Base-by-base conservation (phyloP, 495 filamentous ascomycete genomes). In the Aspergillus biplanus region DNA sequence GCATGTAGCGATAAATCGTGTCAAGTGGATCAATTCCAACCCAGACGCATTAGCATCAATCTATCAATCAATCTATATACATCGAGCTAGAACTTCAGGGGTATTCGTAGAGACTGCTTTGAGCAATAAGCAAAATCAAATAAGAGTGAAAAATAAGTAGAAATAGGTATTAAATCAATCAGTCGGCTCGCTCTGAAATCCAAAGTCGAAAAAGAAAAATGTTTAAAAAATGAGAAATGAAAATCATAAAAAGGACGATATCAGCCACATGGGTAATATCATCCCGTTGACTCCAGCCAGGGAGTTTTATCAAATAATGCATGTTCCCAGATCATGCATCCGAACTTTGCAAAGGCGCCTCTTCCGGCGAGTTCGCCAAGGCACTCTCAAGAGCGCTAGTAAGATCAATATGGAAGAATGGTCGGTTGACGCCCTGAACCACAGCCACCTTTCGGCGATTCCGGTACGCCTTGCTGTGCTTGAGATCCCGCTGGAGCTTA, bases 341-440 rank as follows among this genome's bases (percentile, higher is more conserved):
- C 12, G 39, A n/a, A n/a, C n/a, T 44, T 44, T 27, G n/a, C 32
- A 65, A 44, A 27, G 61, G 58, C 18, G 71, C 71, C 56, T 71
- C 70, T 18, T 70, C 66, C 4, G 69, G 70, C 11, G 70, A 86
- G 67, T 93, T 97, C 34, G 87, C 85, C 65, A 98, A 84, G 15
- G 92, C 94, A 73, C 91, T 94, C 75, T 96, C 90, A 69, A 98
- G 71, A 31, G 95, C 95, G 69, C 90, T 94, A 13, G 93, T 97
- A 33, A 99, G 74, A 72, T 99, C 95, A 60, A 96, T 86, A 68
- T 99, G 96, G 86, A 99, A 98, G 65, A 97, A 85, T 50, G 95
- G 95, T 67, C 92, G 76, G 76, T 95, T 93, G 61, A 97, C 80
- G 48, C 95, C 91, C 64, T 92, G 90, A 42, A 97, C 89, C 12